Base-by-base conservation (phyloP, 1,284 basidiomycete species). In the Ganoderma multipileum region DNA sequence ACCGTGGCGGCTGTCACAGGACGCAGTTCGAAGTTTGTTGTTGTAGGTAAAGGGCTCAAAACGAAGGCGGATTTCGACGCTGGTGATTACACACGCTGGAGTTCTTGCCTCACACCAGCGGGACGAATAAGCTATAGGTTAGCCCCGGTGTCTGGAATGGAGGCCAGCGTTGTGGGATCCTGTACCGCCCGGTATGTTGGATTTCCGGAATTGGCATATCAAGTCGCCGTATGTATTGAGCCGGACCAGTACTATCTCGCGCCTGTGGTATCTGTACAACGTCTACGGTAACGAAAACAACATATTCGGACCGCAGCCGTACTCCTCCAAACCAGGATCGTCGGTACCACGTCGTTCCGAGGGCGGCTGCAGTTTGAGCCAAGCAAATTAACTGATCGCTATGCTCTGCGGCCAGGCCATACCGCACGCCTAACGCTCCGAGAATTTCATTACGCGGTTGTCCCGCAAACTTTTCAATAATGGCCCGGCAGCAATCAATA, bases 191-290 rank as follows among this genome's bases (percentile, higher is more conserved):
- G 55, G 55, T 58, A n/a, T 36, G 55, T 38, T 5, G 33, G 33
- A 36, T 58, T 11, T 33, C 30, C 33, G 5, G 28, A 30, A 58
- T n/a, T 9, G 33, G 55, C 16, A 38, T 20, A 3, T n/a, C 33
- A 36, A 36, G 30, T 58, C 33, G 55, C 33, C 55, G 55, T 38
- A 58, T 58, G 30, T 58, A 18, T 58, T 58, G 55, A 58, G 30
- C 33, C 30, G 55, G 55, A 38, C 55, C 2, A 55, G 16, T n/a
- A 5, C 16, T 58, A n/a, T 30, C 30, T 58, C 33, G 33, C 38
- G 28, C 33, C 2, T 11, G 52, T 55, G 20, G 30, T 7, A 8
- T 55, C 30, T 57, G 33, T 20, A 3, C 14, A 18, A 30, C 11
- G 1, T 2, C 52, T 54, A 30, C n/a, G 52, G 52, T 3, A 55